These are phyloP conservation scores for Borealophlyctis nickersoniae DNA, from an alignment of 192 early-diverging fungal species.

Conservation along the genomic window DNA sequence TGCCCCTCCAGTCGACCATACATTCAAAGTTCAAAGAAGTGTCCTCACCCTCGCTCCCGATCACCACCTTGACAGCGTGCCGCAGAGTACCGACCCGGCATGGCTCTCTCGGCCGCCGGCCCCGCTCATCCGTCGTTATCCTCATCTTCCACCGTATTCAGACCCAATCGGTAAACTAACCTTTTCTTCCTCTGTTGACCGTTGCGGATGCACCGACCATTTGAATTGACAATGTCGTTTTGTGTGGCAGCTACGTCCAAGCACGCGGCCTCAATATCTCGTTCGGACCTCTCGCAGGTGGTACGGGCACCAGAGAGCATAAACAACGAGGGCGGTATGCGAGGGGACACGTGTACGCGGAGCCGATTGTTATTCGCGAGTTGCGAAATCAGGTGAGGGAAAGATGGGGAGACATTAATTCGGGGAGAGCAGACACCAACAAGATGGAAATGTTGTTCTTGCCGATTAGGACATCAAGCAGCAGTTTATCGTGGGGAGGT, in stretches of 20 bases:
- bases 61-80: too few species aligned
- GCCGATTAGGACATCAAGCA: slow-evolving; percentile 26
- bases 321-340: slow-evolving; percentile 2
- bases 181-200: background rate
- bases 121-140: slow-evolving; percentile 1
- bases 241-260: slow-evolving; percentile 29
- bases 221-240: background rate
- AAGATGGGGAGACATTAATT: background rate
- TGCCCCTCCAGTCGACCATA: too few species aligned
- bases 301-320: too few species aligned
- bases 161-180: slow-evolving; percentile 31
- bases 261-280: slow-evolving; percentile 41
- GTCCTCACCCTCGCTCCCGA: too few species aligned
- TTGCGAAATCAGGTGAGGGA: slow-evolving; percentile 9
- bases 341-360: slow-evolving; percentile 35
- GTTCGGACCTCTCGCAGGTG: slow-evolving; percentile 15
- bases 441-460: too few species aligned
- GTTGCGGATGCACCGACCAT: background rate
- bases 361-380: slow-evolving; percentile 40
- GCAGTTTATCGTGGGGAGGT: slow-evolving; percentile 38
- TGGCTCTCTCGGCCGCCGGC: too few species aligned
- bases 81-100: too few species aligned
- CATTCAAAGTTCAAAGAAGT: too few species aligned
- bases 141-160: slow-evolving; percentile 37
- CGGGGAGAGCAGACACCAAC: too few species aligned